A percentile compares a stretch with the other conserved stretches of the same genome.
Evolutionary conservation across 1,139 yeast species (phyloP).

Genomic region (Blastobotrys petasosporus): DNA sequence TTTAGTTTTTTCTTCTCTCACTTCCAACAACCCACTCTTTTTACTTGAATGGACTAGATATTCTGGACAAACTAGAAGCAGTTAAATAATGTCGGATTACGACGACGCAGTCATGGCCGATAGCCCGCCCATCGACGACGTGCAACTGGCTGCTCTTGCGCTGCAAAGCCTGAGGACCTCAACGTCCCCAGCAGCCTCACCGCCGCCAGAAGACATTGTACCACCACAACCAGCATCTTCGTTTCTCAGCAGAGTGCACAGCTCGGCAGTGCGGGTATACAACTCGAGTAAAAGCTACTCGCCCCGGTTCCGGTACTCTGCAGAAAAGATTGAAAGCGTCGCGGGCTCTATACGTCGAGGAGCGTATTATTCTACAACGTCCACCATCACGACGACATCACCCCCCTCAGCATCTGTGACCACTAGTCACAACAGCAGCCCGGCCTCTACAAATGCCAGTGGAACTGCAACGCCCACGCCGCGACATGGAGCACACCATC

Average conservation of each 20-base stretch:
- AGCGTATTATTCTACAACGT: conserved; percentile 24
- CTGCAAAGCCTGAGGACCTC: conserved; percentile 13
- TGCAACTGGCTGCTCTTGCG: conserved; percentile 16
- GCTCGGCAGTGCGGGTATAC: conserved; percentile 55
- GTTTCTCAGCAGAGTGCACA: conserved; percentile 32
- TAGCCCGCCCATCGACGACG: conserved; percentile 9
- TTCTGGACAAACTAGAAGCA: neutral
- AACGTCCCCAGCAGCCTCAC: conserved; percentile 11
- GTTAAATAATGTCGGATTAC: no score
- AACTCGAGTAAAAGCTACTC: conserved; percentile 52
- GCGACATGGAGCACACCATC: conserved; percentile 1
- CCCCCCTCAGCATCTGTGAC: neutral
- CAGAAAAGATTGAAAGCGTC: conserved; percentile 59
- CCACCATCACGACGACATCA: no score
- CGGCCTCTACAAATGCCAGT: neutral
- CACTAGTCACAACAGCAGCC: no score
- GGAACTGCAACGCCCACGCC: neutral
- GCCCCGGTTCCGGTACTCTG: conserved; percentile 57
- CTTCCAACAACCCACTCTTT: no score
- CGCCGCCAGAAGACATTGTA: conserved; percentile 2
- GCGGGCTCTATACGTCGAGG: conserved; percentile 40
- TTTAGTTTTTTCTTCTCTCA: conserved; percentile 2
- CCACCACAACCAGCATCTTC: conserved; percentile 9
- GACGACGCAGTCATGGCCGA: neutral
- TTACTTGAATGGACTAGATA: no score